Evolutionary conservation across 1,284 basidiomycete species (phyloP), one percentile per base, ranked within the genome.

Genomic region (Puccinia hordei): DNA sequence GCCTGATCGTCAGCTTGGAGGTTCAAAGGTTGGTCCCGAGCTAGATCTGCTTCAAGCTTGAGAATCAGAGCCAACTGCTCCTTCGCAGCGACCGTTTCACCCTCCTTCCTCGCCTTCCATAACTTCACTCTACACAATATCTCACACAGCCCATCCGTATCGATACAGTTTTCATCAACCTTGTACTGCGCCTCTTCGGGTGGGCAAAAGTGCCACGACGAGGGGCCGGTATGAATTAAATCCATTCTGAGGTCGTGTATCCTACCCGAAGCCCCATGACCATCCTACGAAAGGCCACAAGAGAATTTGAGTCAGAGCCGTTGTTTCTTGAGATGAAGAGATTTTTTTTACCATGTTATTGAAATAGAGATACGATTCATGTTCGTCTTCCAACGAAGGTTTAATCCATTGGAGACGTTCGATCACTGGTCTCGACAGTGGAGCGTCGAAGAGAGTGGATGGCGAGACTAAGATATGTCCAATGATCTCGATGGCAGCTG

Each of bases 321-420:
- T 15, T 13, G 27, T 22, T 1, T 46, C 6, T 30, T n/a, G 2
- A 10, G 1, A 53, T 1, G 9, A 53, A 71, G 13, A 6, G 27
- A 12, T 6, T 6, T 41, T 30, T n/a, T 13, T 30, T 19, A 71
- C 68, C 68, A 71, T 71, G 46, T 71, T 71, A 27, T 71, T 71
- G 49, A 71, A 71, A n/a, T 71, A 71, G 30, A 71, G 68, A 22
- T 35, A 53, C 1, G 68, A 71, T 53, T 71, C 68, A 1, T 27
- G 24, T 12, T 66, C 63, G 38, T 66, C 63, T 24, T 66, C 63
- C n/a, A 59, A 27, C 2, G 46, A 71, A 35, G 68, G 68, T 22
- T 49, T 35, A 30, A 53, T 51, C 68, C 68, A 71, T 53, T 71
- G 68, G 30, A 71, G 68, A 19, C 68, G 44, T 33, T 71, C 41